Conservation (phyloP, 192 early-diverging fungal genomes). For the Coemansia sp. region DNA sequence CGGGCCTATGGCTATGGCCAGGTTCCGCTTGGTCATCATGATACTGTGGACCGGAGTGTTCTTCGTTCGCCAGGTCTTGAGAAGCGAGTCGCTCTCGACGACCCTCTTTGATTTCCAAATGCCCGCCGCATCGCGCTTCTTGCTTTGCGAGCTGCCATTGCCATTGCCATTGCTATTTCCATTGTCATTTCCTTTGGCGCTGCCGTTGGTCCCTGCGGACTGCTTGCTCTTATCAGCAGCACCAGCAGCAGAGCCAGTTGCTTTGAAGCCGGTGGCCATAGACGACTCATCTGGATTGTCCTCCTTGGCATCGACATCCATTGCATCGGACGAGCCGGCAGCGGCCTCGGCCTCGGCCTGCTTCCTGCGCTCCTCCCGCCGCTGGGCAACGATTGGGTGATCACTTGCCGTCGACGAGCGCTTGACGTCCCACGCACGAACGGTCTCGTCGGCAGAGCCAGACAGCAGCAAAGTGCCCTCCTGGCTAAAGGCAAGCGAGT, state of each 20-base stretch:
- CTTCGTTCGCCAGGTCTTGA: constrained; percentile 84
- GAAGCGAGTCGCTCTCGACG: constrained; percentile 55
- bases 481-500: constrained; percentile 81
- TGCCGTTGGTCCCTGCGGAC: neutral
- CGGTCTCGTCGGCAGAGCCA: constrained; percentile 83
- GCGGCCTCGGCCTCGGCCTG: constrained; percentile 6
- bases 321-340: constrained; percentile 6
- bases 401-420: constrained; percentile 51
- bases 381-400: constrained; percentile 36
- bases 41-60: constrained; percentile 85
- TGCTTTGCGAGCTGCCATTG: constrained; percentile 13
- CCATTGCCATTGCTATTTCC: neutral
- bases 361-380: constrained; percentile 15
- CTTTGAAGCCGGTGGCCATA: constrained; percentile 1
- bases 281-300: constrained; percentile 1
- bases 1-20: constrained; percentile 81
- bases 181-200: no score
- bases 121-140: constrained; percentile 51
- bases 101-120: constrained; percentile 48
- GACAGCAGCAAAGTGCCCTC: constrained; percentile 80
- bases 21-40: constrained; percentile 80
- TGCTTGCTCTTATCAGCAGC: neutral
- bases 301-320: constrained; percentile 30
- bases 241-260: constrained; percentile 5
- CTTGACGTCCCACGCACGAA: constrained; percentile 86